These are phyloP conservation scores for Cystofilobasidium bisporidii DNA, from an alignment of 768 basidiomycete genomes.

Conservation along the genomic window DNA sequence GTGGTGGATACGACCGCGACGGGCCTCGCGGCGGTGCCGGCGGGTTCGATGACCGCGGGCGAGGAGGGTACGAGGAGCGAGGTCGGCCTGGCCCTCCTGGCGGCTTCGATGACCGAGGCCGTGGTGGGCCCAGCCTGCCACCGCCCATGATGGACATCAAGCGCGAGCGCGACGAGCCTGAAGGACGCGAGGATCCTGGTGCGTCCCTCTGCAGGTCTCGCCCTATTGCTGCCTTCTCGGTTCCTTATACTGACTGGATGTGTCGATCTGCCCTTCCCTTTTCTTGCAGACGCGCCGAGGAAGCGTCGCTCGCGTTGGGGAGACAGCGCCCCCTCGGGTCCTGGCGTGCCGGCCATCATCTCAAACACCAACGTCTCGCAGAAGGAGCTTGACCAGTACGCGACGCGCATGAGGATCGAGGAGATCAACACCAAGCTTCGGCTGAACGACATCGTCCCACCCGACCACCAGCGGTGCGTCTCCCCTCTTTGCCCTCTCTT, in stretches of 20 bases:
- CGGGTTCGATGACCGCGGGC: background rate
- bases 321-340: slow-evolving; percentile 62
- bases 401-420: slow-evolving; percentile 87
- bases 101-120: background rate
- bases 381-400: slow-evolving; percentile 93
- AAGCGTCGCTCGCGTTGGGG: slow-evolving; percentile 98
- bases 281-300: slow-evolving; percentile 63
- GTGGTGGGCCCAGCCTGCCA: slow-evolving; percentile 1
- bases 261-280: background rate
- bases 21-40: background rate
- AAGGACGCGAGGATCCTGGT: background rate
- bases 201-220: slow-evolving; percentile 1
- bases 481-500: background rate
- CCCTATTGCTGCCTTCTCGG: background rate
- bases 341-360: slow-evolving; percentile 90
- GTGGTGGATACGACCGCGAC: background rate
- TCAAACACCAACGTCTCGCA: slow-evolving; percentile 73
- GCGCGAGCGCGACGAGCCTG: background rate
- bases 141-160: background rate
- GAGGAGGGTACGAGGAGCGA: background rate
- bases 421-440: slow-evolving; percentile 94
- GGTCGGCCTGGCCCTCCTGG: background rate
- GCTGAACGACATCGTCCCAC: slow-evolving; percentile 88
- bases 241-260: background rate
- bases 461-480: slow-evolving; percentile 74